Evolutionary conservation across 2,329 filamentous ascomycete species (phyloP), one percentile per base, ranked within the genome.

Genomic region (Chrysoporthe austroafricana): DNA sequence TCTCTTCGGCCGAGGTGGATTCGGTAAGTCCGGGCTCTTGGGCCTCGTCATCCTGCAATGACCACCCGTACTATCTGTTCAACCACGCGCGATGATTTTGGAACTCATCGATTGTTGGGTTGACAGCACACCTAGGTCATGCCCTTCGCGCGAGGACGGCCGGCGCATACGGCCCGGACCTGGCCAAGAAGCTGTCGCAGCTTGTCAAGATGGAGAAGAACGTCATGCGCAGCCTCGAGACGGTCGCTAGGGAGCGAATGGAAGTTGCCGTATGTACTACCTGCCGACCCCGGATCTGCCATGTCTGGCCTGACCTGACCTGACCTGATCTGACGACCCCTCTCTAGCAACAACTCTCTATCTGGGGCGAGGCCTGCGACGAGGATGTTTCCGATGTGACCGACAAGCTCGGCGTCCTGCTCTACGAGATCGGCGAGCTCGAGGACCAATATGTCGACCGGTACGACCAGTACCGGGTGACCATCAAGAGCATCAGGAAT

Each of bases 121-220:
- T 76, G 73, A 75, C 71, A 65, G 52, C 48, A 69, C 73, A 69
- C 70, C 50, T 72, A 88, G 86, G 86, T 71, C 88, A 90, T 86
- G 86, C 86, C 70, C 88, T 94, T 78, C 88, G 92, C 74, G 87
- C 89, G 77, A 90, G 91, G 76, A 86, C 90, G 56, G 91, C 91
- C 71, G 92, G 91, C 73, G 90, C 91, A 74, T 94, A 93, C 72
- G 87, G 88, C 71, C 88, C 94, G 67, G 96, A 99, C 76, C 90
- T 99, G 68, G 91, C 96, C 68, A 97, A 97, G 88, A 99, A 99
- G 87, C 90, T 99, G 71, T 93, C 94, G 52, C 93, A 97, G 83
- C 88, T 99, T 64, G 96, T 99, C 71, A 99, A 99, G 88, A 99
- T 99, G 96, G 96, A 99, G 84, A 99, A 99, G 90, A 98, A 99